phyloP scores from a whole-genome alignment of 805 yeast species.

The Kurtzmaniella fragi region DNA sequence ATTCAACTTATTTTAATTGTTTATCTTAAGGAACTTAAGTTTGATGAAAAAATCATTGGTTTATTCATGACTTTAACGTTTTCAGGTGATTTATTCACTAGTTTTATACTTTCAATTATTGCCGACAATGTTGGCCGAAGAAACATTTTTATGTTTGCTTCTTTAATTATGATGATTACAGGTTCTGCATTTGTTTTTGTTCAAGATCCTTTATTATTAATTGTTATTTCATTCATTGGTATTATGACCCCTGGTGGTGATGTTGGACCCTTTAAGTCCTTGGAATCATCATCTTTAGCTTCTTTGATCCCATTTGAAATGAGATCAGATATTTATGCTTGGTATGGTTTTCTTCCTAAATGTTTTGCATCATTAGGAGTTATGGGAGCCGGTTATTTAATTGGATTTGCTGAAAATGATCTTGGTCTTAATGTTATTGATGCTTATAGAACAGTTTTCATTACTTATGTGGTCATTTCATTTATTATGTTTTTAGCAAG shows the following conservation, averaged over 20 bases:
- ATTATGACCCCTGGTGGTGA: conserved; percentile 58
- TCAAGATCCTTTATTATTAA: conserved; percentile 28
- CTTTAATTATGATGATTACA: conserved; percentile 38
- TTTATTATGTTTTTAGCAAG: conserved; percentile 13
- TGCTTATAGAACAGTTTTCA: conserved; percentile 27
- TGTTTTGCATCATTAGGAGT: conserved; percentile 45
- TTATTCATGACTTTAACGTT: conserved; percentile 44
- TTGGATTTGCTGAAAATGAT: conserved; percentile 10
- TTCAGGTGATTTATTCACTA: conserved; percentile 47
- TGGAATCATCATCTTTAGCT: conserved; percentile 52
- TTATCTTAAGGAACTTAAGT: conserved; percentile 37
- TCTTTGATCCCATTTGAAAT: conserved; percentile 36
- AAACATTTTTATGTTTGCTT: conserved; percentile 33
- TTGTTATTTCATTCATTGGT: conserved; percentile 40
- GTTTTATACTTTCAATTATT: conserved; percentile 40
- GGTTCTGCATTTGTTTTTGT: conserved; percentile 35
- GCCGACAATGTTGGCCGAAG: conserved; percentile 47
- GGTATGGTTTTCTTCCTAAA: conserved; percentile 50
- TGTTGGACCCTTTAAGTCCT: conserved; percentile 53
- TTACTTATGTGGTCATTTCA: conserved; percentile 18
- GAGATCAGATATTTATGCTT: conserved; percentile 52
- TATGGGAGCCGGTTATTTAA: conserved; percentile 30
- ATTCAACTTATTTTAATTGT: conserved; percentile 37
- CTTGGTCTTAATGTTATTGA: conserved; percentile 14
- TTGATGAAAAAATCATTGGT: conserved; percentile 43